phyloP scores from a whole-genome alignment of 2,329 filamentous ascomycete species.

The Ceratocystis lukuohia region DNA sequence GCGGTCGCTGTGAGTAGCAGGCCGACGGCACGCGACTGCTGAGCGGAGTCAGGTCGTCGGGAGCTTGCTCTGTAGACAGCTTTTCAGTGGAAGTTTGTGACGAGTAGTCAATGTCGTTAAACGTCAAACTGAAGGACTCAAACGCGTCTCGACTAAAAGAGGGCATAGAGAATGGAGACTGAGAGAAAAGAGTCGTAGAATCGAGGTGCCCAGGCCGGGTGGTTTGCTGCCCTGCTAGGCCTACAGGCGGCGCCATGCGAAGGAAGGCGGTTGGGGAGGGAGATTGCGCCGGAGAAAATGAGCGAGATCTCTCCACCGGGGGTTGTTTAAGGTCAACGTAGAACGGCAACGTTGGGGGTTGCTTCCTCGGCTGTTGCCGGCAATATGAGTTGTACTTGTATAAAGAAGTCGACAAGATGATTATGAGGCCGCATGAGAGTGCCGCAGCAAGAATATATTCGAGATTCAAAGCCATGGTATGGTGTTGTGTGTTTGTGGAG shows the following conservation, averaged over 20 bases:
- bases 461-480: neutral
- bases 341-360: neutral
- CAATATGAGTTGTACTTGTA: neutral
- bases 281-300: neutral
- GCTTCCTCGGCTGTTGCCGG: neutral
- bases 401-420: neutral
- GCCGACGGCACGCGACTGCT: constrained; percentile 1
- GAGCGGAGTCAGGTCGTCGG: neutral
- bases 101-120: too few species aligned
- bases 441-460: neutral
- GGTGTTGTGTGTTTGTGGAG: neutral
- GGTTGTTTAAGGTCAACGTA: neutral
- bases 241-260: neutral
- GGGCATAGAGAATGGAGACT: neutral
- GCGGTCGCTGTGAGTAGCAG: neutral
- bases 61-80: neutral
- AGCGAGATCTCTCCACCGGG: neutral
- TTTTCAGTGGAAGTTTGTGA: too few species aligned
- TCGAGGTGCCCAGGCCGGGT: neutral
- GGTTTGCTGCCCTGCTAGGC: neutral
- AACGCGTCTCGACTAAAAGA: neutral
- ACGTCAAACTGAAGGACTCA: neutral
- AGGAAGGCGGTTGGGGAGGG: neutral
- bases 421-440: neutral
- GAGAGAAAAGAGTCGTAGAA: neutral